Conservation (phyloP, 2,329 filamentous ascomycete genomes). For the Fusarium sp. region DNA sequence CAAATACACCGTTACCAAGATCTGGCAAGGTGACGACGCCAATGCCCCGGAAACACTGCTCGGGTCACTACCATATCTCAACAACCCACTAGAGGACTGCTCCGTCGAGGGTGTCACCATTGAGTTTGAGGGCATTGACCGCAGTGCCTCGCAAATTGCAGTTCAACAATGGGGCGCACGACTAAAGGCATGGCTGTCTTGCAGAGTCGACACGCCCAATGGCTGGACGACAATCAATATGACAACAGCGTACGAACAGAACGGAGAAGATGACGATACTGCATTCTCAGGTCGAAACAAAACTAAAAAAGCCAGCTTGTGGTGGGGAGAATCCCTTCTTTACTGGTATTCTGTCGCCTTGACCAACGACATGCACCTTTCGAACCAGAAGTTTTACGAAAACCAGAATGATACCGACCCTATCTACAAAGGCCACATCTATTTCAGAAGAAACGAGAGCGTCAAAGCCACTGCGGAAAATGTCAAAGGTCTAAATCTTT, state of each 20-base stretch:
- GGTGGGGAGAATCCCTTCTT: conserved; percentile 8
- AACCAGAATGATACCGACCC: not conserved
- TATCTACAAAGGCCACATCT: not conserved
- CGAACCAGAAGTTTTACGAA: not conserved
- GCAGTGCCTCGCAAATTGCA: not conserved
- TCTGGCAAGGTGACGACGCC: not conserved
- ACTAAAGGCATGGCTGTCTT: not conserved
- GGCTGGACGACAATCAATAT: not conserved
- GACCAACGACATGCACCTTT: conserved; percentile 1
- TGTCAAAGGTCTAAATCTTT: too few relatives aligned
- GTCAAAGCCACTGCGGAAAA: not conserved
- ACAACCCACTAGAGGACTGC: not conserved
- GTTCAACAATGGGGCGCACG: conserved; percentile 3
- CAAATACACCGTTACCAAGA: conserved; percentile 1
- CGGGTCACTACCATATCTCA: not conserved
- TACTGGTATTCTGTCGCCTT: not conserved
- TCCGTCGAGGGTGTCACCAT: not conserved
- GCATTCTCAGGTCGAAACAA: not conserved
- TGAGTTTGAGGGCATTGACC: conserved; percentile 4
- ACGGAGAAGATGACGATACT: not conserved
- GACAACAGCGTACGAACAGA: conserved; percentile 1
- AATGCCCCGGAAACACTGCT: not conserved
- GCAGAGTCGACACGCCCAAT: not conserved
- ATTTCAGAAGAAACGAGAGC: not conserved
- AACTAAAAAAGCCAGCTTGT: not conserved